Evolutionary conservation across 2,329 filamentous ascomycete genomes (phyloP).

Genomic region (Sporothrix phasma): DNA sequence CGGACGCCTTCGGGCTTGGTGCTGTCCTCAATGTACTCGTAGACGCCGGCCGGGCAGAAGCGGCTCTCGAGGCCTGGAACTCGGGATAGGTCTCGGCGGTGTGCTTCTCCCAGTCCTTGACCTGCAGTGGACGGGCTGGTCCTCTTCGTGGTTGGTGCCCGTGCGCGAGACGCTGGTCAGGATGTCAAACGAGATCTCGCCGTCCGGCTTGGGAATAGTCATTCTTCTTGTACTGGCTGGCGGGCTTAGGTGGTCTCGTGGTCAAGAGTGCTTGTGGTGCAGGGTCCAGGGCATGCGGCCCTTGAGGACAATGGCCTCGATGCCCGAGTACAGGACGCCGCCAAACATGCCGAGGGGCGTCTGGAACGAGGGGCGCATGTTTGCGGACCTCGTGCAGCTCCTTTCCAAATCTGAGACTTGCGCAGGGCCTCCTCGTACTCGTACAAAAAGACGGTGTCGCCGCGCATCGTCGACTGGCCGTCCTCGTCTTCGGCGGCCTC

Average conservation of each 20-base stretch:
- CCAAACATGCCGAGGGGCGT: slow-evolving; percentile 77
- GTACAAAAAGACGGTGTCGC: slow-evolving; percentile 70
- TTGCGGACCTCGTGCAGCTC: slow-evolving; percentile 91
- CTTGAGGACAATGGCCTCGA: slow-evolving; percentile 81
- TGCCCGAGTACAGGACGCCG: slow-evolving; percentile 81
- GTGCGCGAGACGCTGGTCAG: slow-evolving; percentile 90
- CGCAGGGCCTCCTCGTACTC: slow-evolving; percentile 88
- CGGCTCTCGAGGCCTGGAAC: slow-evolving; percentile 88
- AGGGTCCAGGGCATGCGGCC: slow-evolving; percentile 87
- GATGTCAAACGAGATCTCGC: slow-evolving; percentile 91
- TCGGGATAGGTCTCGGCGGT: slow-evolving; percentile 71
- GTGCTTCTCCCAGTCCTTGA: slow-evolving; percentile 91
- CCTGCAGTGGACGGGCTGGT: slow-evolving; percentile 95
- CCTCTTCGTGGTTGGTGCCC: slow-evolving; percentile 96
- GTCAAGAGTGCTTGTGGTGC: slow-evolving; percentile 70
- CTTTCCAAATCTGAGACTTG: slow-evolving; percentile 79
- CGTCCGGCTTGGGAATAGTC: slow-evolving; percentile 95
- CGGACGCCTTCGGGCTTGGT: slow-evolving; percentile 78
- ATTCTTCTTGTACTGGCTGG: slow-evolving; percentile 75
- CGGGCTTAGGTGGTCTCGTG: slow-evolving; percentile 67
- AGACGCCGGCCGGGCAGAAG: slow-evolving; percentile 95
- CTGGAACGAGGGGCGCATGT: slow-evolving; percentile 95
- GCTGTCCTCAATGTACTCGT: slow-evolving; percentile 93
- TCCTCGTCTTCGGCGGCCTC: background rate
- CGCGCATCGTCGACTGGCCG: background rate